Percentiles rank a stretch among this genome's conserved stretches.
These are phyloP conservation scores for Candida sanyaensis DNA, from an alignment of 1,139 yeast genomes.

Conservation along the genomic window DNA sequence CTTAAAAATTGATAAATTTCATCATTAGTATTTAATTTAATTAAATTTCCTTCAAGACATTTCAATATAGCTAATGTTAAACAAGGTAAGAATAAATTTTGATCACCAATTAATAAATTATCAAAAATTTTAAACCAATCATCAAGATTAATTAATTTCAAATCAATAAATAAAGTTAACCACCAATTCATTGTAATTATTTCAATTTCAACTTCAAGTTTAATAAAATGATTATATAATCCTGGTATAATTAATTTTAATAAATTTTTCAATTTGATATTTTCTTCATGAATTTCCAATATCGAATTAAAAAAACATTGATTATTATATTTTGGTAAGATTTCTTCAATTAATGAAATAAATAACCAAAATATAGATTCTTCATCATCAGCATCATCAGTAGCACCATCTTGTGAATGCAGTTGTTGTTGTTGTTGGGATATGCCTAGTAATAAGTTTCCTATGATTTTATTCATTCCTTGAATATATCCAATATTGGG, in stretches of 20 bases:
- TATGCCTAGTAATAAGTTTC: slow-evolving; percentile 42
- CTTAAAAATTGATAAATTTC: slow-evolving; percentile 10
- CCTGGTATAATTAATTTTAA: slow-evolving; percentile 31
- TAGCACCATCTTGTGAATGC: neutral
- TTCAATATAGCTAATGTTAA: slow-evolving; percentile 13
- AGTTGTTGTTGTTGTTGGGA: slow-evolving; percentile 7
- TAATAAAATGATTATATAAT: slow-evolving; percentile 36
- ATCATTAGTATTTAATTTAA: slow-evolving; percentile 7
- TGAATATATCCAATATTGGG: slow-evolving; percentile 60
- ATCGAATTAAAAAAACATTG: slow-evolving; percentile 34
- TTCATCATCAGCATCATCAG: too few species aligned
- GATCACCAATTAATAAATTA: slow-evolving; percentile 30
- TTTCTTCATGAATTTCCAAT: slow-evolving; percentile 40
- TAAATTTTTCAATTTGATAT: slow-evolving; percentile 25
- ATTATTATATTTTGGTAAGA: slow-evolving; percentile 43
- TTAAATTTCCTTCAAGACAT: slow-evolving; percentile 8
- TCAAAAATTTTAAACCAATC: slow-evolving; percentile 57
- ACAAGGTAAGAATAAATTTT: slow-evolving; percentile 9
- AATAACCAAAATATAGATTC: slow-evolving; percentile 63
- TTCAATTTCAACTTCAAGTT: slow-evolving; percentile 46
- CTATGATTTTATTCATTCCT: slow-evolving; percentile 65
- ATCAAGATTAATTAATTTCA: slow-evolving; percentile 50
- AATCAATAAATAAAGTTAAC: slow-evolving; percentile 53
- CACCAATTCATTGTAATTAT: slow-evolving; percentile 62
- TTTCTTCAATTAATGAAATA: slow-evolving; percentile 51